Base-by-base conservation (phyloP, 2,329 filamentous ascomycete species). In the Stemphylium lycopersici region DNA sequence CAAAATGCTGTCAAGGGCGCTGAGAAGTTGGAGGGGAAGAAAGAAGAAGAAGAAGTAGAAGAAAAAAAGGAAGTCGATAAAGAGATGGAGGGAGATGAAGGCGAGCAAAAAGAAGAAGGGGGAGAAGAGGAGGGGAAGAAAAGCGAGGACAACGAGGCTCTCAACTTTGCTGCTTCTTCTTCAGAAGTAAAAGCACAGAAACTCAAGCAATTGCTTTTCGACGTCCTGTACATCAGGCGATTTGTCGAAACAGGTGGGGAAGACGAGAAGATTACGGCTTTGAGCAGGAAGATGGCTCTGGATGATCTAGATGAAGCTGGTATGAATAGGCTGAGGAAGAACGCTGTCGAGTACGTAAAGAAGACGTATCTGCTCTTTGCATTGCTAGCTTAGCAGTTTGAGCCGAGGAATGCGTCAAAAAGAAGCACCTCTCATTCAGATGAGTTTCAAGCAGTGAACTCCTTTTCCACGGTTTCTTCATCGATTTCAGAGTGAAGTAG, bases 341-440 rank as follows among this genome's bases (percentile, higher is more conserved):
- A 81, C 13, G 85, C 90, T 5, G 79, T 82, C 40, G 90, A 93
- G 46, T 96, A 95, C 73, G 95, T 90, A 86, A 90, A 89, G 78
- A 86, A 89, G 67, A 95, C 90, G 10, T 88, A 84, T 72, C 75
- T 97, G 59, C 75, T 97, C 22, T 96, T 97, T 76, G 91, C 90
- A 2, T 77, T 96, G 52, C 76, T 97, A 60, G 62, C 67, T 3
- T 73, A 59, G 57, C 20, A 11, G 20, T 2, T 18, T 7, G 33
- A 2, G 13, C 5, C 13, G 16, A 12, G 20, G 26, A 8, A 29
- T 29, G 6, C 11, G 3, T 26, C 7, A 26, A 6, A 26, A 20
- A 3, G 20, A 20, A 20, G 20, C 20, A 20, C 20, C 20, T 4
- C 20, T 4, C 20, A 20, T 20, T 3, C 20, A 20, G 20, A 20